Conservation (phyloP, 805 yeast genomes). For the Jamesozyma gamospora region DNA sequence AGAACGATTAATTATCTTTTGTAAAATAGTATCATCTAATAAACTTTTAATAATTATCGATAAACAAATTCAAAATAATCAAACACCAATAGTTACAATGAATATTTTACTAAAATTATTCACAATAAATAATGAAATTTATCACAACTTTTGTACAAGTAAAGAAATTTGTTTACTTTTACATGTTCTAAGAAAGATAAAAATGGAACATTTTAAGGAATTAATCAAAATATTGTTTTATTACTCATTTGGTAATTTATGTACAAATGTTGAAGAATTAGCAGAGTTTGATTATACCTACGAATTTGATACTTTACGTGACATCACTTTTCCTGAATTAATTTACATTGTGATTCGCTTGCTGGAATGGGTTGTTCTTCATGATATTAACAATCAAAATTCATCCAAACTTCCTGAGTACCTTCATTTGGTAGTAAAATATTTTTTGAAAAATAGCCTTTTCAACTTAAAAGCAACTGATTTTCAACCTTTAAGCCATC, state of each 20-base stretch:
- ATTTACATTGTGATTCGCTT: conserved; percentile 28
- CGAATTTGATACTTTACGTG: background rate
- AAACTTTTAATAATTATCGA: conserved; percentile 50
- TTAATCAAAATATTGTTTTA: conserved; percentile 40
- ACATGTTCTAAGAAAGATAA: conserved; percentile 35
- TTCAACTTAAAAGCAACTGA: conserved; percentile 5
- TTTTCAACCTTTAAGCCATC: conserved; percentile 6
- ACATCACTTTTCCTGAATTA: conserved; percentile 28
- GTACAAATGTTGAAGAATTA: background rate
- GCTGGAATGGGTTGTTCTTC: conserved; percentile 30
- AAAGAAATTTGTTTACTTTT: conserved; percentile 36
- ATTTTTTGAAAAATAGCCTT: conserved; percentile 20
- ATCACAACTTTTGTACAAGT: conserved; percentile 41
- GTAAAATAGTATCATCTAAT: conserved; percentile 47
- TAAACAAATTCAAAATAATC: conserved; percentile 19
- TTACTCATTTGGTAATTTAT: conserved; percentile 16
- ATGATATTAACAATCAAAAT: conserved; percentile 26
- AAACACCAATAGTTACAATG: conserved; percentile 17
- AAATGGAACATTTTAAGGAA: conserved; percentile 27
- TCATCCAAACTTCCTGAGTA: conserved; percentile 30
- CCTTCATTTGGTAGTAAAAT: conserved; percentile 21
- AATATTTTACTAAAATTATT: conserved; percentile 44
- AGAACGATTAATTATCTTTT: conserved; percentile 37
- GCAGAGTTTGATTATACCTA: background rate
- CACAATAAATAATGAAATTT: conserved; percentile 37